Conservation (phyloP, 2,329 filamentous ascomycete species). For the Byssothecium circinans region DNA sequence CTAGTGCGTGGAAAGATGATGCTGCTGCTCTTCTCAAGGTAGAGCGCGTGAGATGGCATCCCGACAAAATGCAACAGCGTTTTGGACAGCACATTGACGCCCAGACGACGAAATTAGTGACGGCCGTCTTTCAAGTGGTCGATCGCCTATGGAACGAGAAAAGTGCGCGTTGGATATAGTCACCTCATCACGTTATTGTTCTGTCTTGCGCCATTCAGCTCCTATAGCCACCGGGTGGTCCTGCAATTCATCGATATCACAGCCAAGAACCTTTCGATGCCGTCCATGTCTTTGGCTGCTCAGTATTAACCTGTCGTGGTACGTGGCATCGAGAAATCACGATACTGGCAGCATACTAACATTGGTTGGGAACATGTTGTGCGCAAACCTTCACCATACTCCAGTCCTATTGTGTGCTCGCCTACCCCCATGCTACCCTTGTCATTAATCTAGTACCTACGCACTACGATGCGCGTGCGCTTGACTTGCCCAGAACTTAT, state of each 20-base stretch:
- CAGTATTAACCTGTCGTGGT: not conserved
- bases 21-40: constrained; percentile 65
- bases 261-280: not conserved
- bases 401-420: no score
- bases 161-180: constrained; percentile 9
- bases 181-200: not conserved
- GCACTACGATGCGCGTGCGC: constrained; percentile 4
- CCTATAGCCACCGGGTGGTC: not conserved
- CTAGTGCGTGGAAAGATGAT: constrained; percentile 45
- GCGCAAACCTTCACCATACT: no score
- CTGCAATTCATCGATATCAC: not conserved
- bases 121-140: constrained; percentile 87
- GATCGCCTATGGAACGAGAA: constrained; percentile 75
- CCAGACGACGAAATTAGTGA: constrained; percentile 75
- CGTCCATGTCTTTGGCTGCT: no score
- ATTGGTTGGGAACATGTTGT: no score
- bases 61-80: constrained; percentile 93
- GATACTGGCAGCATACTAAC: no score
- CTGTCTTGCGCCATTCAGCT: not conserved
- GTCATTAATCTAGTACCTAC: constrained; percentile 10
- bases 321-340: not conserved
- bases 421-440: not conserved
- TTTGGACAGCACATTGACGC: constrained; percentile 73
- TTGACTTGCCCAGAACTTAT: not conserved
- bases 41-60: constrained; percentile 93